These are phyloP conservation scores for Agaricus blazei DNA, from an alignment of 768 basidiomycete genomes.

Conservation along the genomic window DNA sequence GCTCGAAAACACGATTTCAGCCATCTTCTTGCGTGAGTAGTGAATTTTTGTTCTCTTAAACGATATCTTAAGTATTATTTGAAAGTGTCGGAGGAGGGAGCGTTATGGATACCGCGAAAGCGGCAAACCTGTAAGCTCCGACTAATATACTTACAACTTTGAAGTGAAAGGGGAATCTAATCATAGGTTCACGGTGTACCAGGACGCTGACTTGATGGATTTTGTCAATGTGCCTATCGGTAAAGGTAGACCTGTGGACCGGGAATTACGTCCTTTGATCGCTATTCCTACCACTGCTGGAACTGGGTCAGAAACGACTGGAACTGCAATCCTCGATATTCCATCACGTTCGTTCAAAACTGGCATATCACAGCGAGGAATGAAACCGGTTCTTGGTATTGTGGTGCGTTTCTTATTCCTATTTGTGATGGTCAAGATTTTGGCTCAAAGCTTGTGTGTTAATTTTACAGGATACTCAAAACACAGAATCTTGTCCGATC, in stretches of 20 bases:
- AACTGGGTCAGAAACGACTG: conserved; percentile 93
- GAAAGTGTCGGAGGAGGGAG: conserved; percentile 86
- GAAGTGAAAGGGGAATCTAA: neutral
- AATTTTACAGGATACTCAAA: conserved; percentile 61
- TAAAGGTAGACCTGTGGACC: conserved; percentile 78
- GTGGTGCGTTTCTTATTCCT: conserved; percentile 32
- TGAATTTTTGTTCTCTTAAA: neutral
- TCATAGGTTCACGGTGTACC: conserved; percentile 80
- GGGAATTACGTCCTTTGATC: conserved; percentile 77
- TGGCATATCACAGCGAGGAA: conserved; percentile 86
- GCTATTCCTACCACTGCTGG: conserved; percentile 78
- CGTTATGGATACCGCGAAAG: conserved; percentile 93
- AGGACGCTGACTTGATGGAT: conserved; percentile 89
- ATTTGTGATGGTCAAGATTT: neutral
- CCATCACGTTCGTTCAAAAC: conserved; percentile 94
- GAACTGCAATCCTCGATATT: conserved; percentile 90
- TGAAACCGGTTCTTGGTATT: conserved; percentile 86
- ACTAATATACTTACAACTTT: neutral
- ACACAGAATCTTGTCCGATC: conserved; percentile 87
- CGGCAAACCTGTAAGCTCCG: conserved; percentile 75
- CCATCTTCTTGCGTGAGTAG: conserved; percentile 81
- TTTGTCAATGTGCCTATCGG: conserved; percentile 97
- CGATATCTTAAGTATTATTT: neutral
- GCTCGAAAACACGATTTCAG: conserved; percentile 83
- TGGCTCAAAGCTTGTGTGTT: neutral